Base-by-base conservation (phyloP, 306 rosid species). In the Quercus agrifolia region DNA sequence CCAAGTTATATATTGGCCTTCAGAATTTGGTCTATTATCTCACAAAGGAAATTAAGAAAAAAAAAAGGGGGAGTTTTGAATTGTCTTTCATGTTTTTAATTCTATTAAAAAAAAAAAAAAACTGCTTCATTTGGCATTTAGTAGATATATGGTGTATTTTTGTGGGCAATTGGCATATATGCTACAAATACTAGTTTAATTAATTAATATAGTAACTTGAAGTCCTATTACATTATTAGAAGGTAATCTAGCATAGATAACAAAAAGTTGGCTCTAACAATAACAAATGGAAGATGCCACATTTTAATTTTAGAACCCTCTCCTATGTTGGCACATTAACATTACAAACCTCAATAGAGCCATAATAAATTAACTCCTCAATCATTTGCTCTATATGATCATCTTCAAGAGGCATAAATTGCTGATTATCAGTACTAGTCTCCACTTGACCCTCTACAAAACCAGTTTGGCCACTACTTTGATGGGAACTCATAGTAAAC, bases 321-420 rank as follows among this genome's bases (percentile, higher is more conserved):
- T 41, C 46, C 46, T 68, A 76, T 64, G 86, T 23, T 14, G 89
- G 83, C 17, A 83, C 88, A 41, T 8, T 41, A 63, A 80, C 80
- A 30, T 90, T 89, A 59, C 91, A 85, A 75, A 93, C 86, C 78
- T 92, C 97, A 70, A 92, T 77, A 55, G 94, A 87, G 15, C 97
- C 94, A 79, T 80, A 92, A 79, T 93, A 75, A 82, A 91, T 92
- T 86, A 93, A 75, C 79, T 93, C 97, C 62, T 93, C 92, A 19
- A 93, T 93, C 97, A 93, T 93, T 66, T 93, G 96, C 84, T 93
- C 96, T 0, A 93, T 88, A 79, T 93, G 90, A 83, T 93, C 90
- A 79, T 91, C 97, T 80, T 93, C 88, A 83, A 93, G 97, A 19
- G 88, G 90, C 66, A 88, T 85, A 75, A 82, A 86, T n/a, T 81